phyloP scores from a whole-genome alignment of 1,139 yeast species.

The Diutina rugosa region DNA sequence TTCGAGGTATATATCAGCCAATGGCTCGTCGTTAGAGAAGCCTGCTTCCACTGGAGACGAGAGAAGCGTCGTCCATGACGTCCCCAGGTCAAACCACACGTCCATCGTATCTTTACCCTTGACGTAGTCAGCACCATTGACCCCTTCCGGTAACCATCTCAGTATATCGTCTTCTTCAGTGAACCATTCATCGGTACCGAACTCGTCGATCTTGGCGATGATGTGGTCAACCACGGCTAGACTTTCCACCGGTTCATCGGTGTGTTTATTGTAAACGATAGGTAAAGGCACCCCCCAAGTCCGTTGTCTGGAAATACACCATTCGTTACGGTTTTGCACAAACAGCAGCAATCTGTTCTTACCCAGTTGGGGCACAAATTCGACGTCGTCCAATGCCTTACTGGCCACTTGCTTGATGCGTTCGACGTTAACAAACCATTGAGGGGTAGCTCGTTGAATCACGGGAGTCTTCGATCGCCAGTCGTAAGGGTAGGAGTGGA shows the following conservation, averaged over 20 bases:
- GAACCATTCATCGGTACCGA: slow-evolving; percentile 79
- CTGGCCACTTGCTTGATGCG: slow-evolving; percentile 54
- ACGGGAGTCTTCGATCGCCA: slow-evolving; percentile 96
- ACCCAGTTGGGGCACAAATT: slow-evolving; percentile 67
- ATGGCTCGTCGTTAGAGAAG: slow-evolving; percentile 11
- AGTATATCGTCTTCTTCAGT: slow-evolving; percentile 32
- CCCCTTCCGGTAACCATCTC: slow-evolving; percentile 58
- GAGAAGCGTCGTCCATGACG: slow-evolving; percentile 70
- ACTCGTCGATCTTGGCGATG: slow-evolving; percentile 37
- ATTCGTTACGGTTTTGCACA: slow-evolving; percentile 68
- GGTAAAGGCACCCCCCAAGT: slow-evolving; percentile 99
- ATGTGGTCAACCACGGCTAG: slow-evolving; percentile 39
- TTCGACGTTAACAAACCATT: slow-evolving; percentile 88
- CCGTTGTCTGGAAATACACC: slow-evolving; percentile 97
- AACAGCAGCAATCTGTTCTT: slow-evolving; percentile 59
- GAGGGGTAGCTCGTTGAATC: slow-evolving; percentile 91
- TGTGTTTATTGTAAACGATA: slow-evolving; percentile 50
- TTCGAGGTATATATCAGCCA: slow-evolving; percentile 78
- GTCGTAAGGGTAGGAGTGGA: slow-evolving; percentile 89
- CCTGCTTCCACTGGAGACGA: slow-evolving; percentile 10
- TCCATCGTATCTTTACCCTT: slow-evolving; percentile 92
- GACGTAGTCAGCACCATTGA: slow-evolving; percentile 27
- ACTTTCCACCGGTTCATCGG: slow-evolving; percentile 47
- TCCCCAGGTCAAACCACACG: slow-evolving; percentile 98
- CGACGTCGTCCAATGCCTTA: slow-evolving; percentile 44